phyloP scores from a whole-genome alignment of 2,329 filamentous ascomycete species.

The Ilyonectria robusta region DNA sequence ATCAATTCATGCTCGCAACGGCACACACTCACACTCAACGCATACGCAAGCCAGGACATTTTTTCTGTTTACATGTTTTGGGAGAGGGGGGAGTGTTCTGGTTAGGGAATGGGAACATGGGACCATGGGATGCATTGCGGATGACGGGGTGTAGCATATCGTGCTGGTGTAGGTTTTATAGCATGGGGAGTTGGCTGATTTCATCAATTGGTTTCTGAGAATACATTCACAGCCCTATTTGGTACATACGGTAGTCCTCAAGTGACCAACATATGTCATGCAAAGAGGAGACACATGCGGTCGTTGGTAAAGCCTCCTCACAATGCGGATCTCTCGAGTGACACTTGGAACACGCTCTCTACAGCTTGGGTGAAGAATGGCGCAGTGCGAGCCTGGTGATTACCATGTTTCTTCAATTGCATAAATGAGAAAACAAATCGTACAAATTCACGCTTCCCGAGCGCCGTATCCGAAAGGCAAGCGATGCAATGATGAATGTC shows the following conservation, averaged over 20 bases:
- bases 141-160: conserved; percentile 33
- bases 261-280: background rate
- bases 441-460: background rate
- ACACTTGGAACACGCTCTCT: background rate
- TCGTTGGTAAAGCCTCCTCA: background rate
- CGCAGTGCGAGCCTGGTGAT: background rate
- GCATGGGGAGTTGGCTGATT: conserved; percentile 29
- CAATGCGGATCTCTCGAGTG: background rate
- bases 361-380: background rate
- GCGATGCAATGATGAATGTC: background rate
- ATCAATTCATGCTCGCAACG: conserved; percentile 35
- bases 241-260: background rate
- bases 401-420: background rate
- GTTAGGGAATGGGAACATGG: conserved; percentile 19
- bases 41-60: conserved; percentile 36
- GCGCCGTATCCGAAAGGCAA: background rate
- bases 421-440: background rate
- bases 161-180: conserved; percentile 24
- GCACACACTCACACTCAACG: conserved; percentile 28
- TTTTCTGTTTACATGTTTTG: conserved; percentile 31
- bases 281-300: background rate
- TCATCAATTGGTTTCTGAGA: conserved; percentile 9
- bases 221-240: background rate
- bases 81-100: conserved; percentile 8
- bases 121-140: conserved; percentile 30